These are phyloP conservation scores for Mediolabrus comicus DNA, from an alignment of 108 stramenopile species.

Conservation along the genomic window DNA sequence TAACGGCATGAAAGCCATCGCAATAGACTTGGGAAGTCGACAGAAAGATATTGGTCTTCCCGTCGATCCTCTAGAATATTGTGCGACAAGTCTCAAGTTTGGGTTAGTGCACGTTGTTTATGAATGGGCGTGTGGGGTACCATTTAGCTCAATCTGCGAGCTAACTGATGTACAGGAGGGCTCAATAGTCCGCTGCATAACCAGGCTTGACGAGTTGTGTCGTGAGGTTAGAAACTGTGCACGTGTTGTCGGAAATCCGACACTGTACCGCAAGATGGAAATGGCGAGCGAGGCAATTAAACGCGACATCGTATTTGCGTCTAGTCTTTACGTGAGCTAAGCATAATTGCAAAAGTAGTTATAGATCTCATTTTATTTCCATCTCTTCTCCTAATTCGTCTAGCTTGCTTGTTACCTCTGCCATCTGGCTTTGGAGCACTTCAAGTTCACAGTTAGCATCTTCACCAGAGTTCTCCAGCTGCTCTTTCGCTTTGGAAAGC, in stretches of 20 bases:
- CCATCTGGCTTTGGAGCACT: conserved; percentile 51
- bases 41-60: conserved; percentile 85
- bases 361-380: conserved; percentile 10
- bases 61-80: conserved; percentile 81
- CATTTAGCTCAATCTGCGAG: conserved; percentile 88
- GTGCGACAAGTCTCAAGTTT: conserved; percentile 83
- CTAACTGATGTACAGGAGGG: conserved; percentile 96
- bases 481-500: conserved; percentile 65
- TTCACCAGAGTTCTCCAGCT: conserved; percentile 50
- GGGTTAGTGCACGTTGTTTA: conserved; percentile 96
- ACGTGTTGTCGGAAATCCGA: conserved; percentile 95
- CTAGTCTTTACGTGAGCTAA: conserved; percentile 91
- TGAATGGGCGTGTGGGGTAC: conserved; percentile 97
- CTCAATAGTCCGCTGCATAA: conserved; percentile 93
- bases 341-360: background rate
- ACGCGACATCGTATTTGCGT: conserved; percentile 97
- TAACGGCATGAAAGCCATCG: conserved; percentile 77
- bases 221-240: conserved; percentile 95
- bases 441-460: conserved; percentile 51
- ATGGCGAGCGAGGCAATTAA: conserved; percentile 91
- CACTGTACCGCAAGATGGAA: conserved; percentile 95
- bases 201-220: conserved; percentile 96
- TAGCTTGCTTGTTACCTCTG: conserved; percentile 52
- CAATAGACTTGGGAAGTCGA: conserved; percentile 65
- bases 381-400: conserved; percentile 20